Evolutionary conservation across 108 stramenopile genomes (phyloP).

Genomic region (Bacterosira constricta): DNA sequence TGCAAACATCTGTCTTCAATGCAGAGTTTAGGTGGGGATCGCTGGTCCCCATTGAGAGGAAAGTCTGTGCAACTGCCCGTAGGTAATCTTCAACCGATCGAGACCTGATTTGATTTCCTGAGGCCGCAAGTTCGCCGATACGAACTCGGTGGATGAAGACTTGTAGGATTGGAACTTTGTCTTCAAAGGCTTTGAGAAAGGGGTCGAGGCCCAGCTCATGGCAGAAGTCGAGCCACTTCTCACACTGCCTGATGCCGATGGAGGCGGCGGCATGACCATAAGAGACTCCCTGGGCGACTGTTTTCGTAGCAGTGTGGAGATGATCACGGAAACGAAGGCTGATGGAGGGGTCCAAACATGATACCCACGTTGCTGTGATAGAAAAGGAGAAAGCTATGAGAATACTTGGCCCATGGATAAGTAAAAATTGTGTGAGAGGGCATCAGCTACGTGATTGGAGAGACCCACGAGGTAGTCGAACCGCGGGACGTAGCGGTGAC

Average conservation of each 20-base stretch:
- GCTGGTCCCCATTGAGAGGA: slow-evolving; percentile 29
- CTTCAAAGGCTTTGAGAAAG: slow-evolving; percentile 30
- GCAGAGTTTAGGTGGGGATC: slow-evolving; percentile 29
- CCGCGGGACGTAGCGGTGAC: slow-evolving; percentile 18
- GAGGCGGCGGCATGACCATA: slow-evolving; percentile 14
- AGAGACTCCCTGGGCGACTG: slow-evolving; percentile 28
- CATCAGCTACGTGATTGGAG: not conserved
- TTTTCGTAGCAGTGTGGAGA: slow-evolving; percentile 16
- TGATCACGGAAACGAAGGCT: slow-evolving; percentile 24
- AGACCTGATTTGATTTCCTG: slow-evolving; percentile 6
- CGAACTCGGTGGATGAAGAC: slow-evolving; percentile 31
- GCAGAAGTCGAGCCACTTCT: slow-evolving; percentile 17
- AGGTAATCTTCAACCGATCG: slow-evolving; percentile 50
- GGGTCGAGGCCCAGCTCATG: slow-evolving; percentile 12
- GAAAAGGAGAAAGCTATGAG: not conserved
- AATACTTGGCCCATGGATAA: not conserved
- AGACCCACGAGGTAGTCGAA: slow-evolving; percentile 19
- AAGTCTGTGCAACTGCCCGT: slow-evolving; percentile 37
- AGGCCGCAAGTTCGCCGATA: no score
- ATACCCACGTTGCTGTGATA: slow-evolving; percentile 25
- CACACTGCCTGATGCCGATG: slow-evolving; percentile 15
- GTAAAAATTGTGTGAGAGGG: not conserved
- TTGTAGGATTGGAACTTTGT: slow-evolving; percentile 39
- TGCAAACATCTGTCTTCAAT: slow-evolving; percentile 18
- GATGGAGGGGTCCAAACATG: not conserved